Evolutionary conservation across 495 filamentous ascomycete species (phyloP).

Genomic region (Cryomyces minteri): DNA sequence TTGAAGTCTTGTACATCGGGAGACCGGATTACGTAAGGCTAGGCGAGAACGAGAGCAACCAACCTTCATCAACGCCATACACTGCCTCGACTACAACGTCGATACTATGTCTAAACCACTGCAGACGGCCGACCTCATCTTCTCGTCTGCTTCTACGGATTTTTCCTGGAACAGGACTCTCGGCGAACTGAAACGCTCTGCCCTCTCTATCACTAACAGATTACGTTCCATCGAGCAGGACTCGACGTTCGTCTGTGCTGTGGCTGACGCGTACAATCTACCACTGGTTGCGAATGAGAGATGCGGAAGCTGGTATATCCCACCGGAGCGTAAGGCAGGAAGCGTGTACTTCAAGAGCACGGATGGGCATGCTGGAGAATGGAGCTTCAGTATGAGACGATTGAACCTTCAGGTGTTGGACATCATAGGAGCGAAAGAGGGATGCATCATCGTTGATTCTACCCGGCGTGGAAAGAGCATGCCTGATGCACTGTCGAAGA

Average conservation of each 20-base stretch:
- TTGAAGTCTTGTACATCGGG: too few relatives aligned
- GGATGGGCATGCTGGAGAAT: conserved; percentile 79
- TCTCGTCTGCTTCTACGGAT: conserved; percentile 8
- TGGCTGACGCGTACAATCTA: conserved; percentile 27
- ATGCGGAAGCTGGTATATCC: conserved; percentile 92
- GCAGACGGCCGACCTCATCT: conserved; percentile 14
- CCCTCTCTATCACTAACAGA: conserved; percentile 64
- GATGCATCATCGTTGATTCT: conserved; percentile 89
- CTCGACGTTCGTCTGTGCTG: conserved; percentile 13
- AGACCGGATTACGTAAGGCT: too few relatives aligned
- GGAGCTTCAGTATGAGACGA: conserved; percentile 69
- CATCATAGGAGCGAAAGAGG: conserved; percentile 38
- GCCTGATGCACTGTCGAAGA: conserved; percentile 87
- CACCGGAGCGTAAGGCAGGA: conserved; percentile 40
- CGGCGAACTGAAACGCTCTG: conserved; percentile 44
- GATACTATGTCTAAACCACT: not conserved
- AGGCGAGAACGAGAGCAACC: too few relatives aligned
- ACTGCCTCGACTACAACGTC: too few relatives aligned
- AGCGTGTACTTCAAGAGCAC: conserved; percentile 96
- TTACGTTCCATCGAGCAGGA: conserved; percentile 33
- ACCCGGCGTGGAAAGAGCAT: conserved; percentile 86
- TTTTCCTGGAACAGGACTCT: conserved; percentile 17
- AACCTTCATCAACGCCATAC: too few relatives aligned
- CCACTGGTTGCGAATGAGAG: conserved; percentile 86
- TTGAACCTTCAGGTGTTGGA: conserved; percentile 68